Conservation (phyloP, 2,329 filamentous ascomycete species). For the Paecilomyces variotii region DNA sequence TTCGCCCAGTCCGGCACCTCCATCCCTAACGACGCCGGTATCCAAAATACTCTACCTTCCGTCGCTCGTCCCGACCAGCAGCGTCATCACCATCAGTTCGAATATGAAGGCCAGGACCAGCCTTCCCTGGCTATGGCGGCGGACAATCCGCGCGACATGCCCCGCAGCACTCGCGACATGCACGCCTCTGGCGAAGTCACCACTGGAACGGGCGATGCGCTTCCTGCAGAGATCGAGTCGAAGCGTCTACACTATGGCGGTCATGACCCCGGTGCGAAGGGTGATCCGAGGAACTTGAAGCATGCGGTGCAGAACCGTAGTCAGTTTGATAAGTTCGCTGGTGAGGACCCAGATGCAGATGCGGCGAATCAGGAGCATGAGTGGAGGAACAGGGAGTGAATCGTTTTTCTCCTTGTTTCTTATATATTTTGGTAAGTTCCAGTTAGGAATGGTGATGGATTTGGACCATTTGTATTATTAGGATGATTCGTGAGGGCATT, state of each 20-base stretch:
- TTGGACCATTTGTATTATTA: not conserved
- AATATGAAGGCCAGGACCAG: slow-evolving; percentile 35
- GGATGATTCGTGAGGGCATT: too few species aligned
- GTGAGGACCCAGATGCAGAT: slow-evolving; percentile 26
- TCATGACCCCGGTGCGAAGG: slow-evolving; percentile 28
- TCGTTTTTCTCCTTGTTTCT: too few species aligned
- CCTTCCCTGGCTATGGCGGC: slow-evolving; percentile 34
- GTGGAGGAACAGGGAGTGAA: slow-evolving; percentile 13
- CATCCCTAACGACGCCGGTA: slow-evolving; percentile 41
- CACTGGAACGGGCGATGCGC: slow-evolving; percentile 32
- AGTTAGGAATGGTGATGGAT: not conserved
- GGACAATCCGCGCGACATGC: slow-evolving; percentile 42
- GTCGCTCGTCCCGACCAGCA: slow-evolving; percentile 30
- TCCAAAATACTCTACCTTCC: slow-evolving; percentile 34
- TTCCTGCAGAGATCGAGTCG: slow-evolving; percentile 30
- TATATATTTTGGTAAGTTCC: not conserved
- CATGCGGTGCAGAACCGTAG: slow-evolving; percentile 30
- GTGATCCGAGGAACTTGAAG: slow-evolving; percentile 30
- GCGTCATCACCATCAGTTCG: slow-evolving; percentile 44
- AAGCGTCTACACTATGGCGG: slow-evolving; percentile 29
- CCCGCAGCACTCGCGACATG: slow-evolving; percentile 29
- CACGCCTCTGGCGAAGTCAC: slow-evolving; percentile 29
- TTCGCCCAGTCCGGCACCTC: slow-evolving; percentile 22
- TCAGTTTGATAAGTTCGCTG: slow-evolving; percentile 28
- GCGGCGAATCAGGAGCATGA: slow-evolving; percentile 22